Evolutionary conservation across 768 basidiomycete genomes (phyloP).

Genomic region (Dioszegia hungarica): DNA sequence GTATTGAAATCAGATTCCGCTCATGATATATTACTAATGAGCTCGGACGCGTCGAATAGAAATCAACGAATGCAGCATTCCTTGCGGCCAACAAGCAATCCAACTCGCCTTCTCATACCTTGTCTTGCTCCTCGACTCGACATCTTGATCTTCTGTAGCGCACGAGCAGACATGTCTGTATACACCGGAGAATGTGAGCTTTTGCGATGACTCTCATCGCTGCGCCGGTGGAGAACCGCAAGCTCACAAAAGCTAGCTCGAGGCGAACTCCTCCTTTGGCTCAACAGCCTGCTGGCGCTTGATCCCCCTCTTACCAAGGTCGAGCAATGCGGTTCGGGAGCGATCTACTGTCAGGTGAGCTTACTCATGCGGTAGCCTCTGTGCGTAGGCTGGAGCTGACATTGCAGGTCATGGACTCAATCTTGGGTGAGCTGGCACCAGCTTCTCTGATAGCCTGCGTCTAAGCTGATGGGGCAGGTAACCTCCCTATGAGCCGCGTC

Average conservation of each 20-base stretch:
- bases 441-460: neutral
- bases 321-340: slow-evolving; percentile 70
- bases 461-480: slow-evolving; percentile 55
- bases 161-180: slow-evolving; percentile 15
- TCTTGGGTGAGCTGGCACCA: slow-evolving; percentile 64
- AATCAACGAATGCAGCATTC: no score
- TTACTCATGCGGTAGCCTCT: neutral
- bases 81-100: no score
- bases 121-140: neutral
- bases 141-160: neutral
- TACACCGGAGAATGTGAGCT: slow-evolving; percentile 43
- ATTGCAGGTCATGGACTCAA: slow-evolving; percentile 70
- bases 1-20: neutral
- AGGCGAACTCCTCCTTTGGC: slow-evolving; percentile 83
- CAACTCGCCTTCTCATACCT: neutral
- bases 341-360: slow-evolving; percentile 76
- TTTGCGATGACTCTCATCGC: neutral
- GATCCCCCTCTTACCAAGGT: slow-evolving; percentile 74
- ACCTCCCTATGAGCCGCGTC: slow-evolving; percentile 83
- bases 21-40: no score
- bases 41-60: neutral
- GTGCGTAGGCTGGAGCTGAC: neutral
- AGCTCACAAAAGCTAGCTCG: slow-evolving; percentile 28
- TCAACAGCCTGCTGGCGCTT: slow-evolving; percentile 72
- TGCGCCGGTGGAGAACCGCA: neutral